Evolutionary conservation across 192 early-diverging fungal genomes (phyloP), one percentile per base, ranked within the genome.

Genomic region (Mortierella claussenii): DNA sequence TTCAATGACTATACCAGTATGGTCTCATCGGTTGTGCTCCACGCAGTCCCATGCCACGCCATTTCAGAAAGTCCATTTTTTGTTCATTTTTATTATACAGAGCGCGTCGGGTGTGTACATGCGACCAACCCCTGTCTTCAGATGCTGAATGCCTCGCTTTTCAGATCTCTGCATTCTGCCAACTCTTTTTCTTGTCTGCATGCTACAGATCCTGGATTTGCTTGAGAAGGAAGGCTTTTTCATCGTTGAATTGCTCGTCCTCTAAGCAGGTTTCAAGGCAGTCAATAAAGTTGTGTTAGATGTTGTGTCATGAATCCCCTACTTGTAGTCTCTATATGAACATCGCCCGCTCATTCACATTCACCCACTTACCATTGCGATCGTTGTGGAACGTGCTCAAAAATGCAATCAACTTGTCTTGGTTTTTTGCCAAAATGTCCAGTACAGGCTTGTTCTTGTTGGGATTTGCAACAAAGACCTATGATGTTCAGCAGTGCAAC

Each of bases 191-290:
- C 32, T 51, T 37, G 30, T 51, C 23, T 62, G 18, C 12, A 42
- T 54, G 8, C 28, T 55, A 24, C 20, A 44, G 11, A 40, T 61
- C 82, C 69, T 89, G 64, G 79, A 99, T 97, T 64, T 97, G 93
- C 67, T 92, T 95, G 57, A 97, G 86, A 56, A 99, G 83, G 71
- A 97, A 99, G 5, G 91, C 89, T 82, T 99, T 99, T 69, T 99
- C 97, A 80, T 98, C 96, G 65, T 96, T 96, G 79, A 99, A 99
- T 81, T 96, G 96, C 83, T 99, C 97, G 85, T 99, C 96, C 71
- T 95, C 95, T 94, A 63, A 30, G n/a, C n/a, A n/a, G n/a, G n/a
- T n/a, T n/a, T n/a, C 45, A 13, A n/a, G 46, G 10, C 33, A n/a
- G 24, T 15, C 68, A n/a, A 10, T 4, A 0, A 4, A 11, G 36